phyloP scores from a whole-genome alignment of 169 alveolate species.

The Miamiensis avidus region DNA sequence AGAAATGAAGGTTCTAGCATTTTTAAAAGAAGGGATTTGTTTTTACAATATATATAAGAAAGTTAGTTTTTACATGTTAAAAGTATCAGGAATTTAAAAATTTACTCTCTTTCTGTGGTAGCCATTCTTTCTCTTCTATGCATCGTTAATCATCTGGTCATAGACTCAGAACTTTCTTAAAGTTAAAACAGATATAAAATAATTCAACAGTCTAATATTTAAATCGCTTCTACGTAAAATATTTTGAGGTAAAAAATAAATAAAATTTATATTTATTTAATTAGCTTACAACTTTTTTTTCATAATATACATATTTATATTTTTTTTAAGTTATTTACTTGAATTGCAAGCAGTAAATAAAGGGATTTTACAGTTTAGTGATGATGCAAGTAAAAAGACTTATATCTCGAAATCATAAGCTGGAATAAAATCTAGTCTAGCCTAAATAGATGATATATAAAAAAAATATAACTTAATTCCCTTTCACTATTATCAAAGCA shows the following conservation, averaged over 20 bases:
- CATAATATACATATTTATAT: no score
- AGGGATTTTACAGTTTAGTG: no score
- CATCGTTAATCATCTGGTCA: not conserved
- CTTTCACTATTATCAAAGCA: not conserved
- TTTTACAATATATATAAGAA: slow-evolving; percentile 7
- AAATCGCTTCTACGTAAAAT: not conserved
- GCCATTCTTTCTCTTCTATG: not conserved
- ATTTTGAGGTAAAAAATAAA: no score
- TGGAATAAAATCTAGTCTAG: not conserved
- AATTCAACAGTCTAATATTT: not conserved
- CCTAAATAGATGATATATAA: not conserved
- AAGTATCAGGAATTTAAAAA: no score
- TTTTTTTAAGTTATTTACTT: not conserved
- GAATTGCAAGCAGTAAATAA: not conserved
- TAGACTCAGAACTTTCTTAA: not conserved
- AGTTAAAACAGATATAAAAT: not conserved
- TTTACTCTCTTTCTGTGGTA: not conserved
- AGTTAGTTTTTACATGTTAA: slow-evolving; percentile 4
- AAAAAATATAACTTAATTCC: no score
- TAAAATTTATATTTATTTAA: no score
- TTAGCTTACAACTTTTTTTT: no score
- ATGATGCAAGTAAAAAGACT: no score
- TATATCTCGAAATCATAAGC: not conserved
- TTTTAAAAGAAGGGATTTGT: slow-evolving; percentile 3
- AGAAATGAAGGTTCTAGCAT: slow-evolving; percentile 8